Evolutionary conservation across 1,284 basidiomycete genomes (phyloP).

Genomic region (Cutaneotrichosporon sp.): DNA sequence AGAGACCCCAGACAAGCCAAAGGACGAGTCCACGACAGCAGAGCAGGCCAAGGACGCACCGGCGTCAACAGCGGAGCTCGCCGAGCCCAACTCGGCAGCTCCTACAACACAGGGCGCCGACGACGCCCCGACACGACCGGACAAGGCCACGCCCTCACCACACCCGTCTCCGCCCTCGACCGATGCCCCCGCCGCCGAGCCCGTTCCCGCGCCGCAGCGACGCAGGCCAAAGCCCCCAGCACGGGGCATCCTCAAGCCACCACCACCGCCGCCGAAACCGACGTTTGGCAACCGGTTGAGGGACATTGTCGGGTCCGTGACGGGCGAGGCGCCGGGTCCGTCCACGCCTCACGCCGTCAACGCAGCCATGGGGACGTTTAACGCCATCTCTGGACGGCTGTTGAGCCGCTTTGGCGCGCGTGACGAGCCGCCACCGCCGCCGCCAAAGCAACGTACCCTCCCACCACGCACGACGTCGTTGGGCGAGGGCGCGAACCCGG

Average conservation of each 20-base stretch:
- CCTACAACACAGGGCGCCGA: too few species aligned
- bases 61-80: too few species aligned
- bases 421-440: slow-evolving; percentile 4
- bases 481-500: background rate
- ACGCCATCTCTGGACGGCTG: slow-evolving; percentile 29
- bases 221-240: slow-evolving; percentile 41
- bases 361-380: slow-evolving; percentile 28
- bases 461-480: slow-evolving; percentile 2
- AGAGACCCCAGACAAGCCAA: too few species aligned
- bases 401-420: slow-evolving; percentile 23
- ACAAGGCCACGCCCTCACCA: slow-evolving; percentile 5
- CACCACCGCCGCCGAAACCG: slow-evolving; percentile 45
- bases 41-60: too few species aligned
- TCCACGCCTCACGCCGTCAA: slow-evolving; percentile 12
- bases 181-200: background rate
- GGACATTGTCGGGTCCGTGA: slow-evolving; percentile 38
- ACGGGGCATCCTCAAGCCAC: slow-evolving; percentile 47
- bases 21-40: too few species aligned
- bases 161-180: slow-evolving; percentile 5
- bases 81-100: too few species aligned
- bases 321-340: slow-evolving; percentile 23
- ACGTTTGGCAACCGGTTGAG: slow-evolving; percentile 42
- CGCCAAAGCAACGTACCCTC: background rate
- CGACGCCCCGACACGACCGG: background rate
- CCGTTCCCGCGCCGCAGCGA: slow-evolving; percentile 23